Evolutionary conservation across 1,139 yeast species (phyloP).

Genomic region (Magnusiomyces paraingens): DNA sequence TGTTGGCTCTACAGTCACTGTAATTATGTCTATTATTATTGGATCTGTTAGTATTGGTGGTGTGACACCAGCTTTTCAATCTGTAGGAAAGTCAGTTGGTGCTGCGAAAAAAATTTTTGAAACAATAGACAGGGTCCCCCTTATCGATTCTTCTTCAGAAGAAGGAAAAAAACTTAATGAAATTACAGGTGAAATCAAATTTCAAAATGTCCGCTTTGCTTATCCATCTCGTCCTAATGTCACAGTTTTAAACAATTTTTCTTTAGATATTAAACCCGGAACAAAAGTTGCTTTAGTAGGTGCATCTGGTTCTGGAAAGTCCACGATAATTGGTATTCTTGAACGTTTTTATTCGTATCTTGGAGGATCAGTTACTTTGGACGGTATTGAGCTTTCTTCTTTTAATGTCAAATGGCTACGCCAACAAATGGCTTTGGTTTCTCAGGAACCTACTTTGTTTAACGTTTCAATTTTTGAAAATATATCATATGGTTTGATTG

Average conservation of each 20-base stretch:
- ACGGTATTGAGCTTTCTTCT: conserved; percentile 57
- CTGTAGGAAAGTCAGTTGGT: conserved; percentile 37
- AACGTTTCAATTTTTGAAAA: conserved; percentile 77
- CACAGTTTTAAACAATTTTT: conserved; percentile 56
- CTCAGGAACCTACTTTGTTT: conserved; percentile 80
- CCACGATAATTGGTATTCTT: conserved; percentile 70
- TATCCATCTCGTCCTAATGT: conserved; percentile 90
- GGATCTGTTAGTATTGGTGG: conserved; percentile 40
- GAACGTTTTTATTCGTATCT: conserved; percentile 61
- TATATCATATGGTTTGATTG: conserved; percentile 61
- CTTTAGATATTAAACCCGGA: conserved; percentile 56
- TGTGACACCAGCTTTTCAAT: conserved; percentile 38
- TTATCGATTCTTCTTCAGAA: conserved; percentile 31
- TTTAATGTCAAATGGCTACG: conserved; percentile 68
- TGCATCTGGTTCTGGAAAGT: conserved; percentile 88
- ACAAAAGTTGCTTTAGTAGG: conserved; percentile 87
- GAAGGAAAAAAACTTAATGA: conserved; percentile 31
- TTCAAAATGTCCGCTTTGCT: conserved; percentile 58
- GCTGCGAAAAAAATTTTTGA: conserved; percentile 38
- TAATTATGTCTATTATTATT: conserved; percentile 37
- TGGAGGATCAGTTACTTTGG: conserved; percentile 58
- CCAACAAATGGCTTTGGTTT: conserved; percentile 72
- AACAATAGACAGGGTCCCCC: conserved; percentile 38
- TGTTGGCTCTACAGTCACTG: conserved; percentile 33
- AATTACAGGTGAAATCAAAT: conserved; percentile 50